Evolutionary conservation across 768 basidiomycete genomes (phyloP).

Genomic region (Lyophyllum atratum): DNA sequence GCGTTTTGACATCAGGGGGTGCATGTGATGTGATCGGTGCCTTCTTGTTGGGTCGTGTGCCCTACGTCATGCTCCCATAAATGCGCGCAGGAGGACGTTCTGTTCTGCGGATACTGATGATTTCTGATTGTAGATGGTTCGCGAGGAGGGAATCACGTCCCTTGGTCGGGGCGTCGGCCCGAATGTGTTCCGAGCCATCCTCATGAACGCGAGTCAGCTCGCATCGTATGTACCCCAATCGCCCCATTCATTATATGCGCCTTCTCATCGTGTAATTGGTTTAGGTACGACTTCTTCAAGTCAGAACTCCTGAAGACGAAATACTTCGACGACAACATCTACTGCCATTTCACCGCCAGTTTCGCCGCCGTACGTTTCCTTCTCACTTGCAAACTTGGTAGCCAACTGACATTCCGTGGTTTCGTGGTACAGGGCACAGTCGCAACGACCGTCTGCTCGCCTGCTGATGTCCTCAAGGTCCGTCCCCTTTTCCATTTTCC

Average conservation of each 20-base stretch:
- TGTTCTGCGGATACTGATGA: neutral
- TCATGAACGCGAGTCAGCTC: slow-evolving; percentile 93
- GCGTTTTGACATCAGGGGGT: slow-evolving; percentile 13
- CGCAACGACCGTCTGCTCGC: slow-evolving; percentile 87
- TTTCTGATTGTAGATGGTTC: slow-evolving; percentile 63
- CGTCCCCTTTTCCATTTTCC: slow-evolving; percentile 6
- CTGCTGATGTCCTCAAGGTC: slow-evolving; percentile 83
- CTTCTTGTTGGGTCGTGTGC: slow-evolving; percentile 18
- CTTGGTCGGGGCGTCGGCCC: slow-evolving; percentile 78
- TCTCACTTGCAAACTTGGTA: neutral
- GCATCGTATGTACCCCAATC: slow-evolving; percentile 63
- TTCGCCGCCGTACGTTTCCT: slow-evolving; percentile 70
- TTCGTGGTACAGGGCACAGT: slow-evolving; percentile 65
- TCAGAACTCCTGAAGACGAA: slow-evolving; percentile 69
- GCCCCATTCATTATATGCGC: neutral
- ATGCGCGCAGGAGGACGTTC: neutral
- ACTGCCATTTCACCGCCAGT: slow-evolving; percentile 82
- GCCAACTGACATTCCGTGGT: neutral
- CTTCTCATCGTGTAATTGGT: neutral
- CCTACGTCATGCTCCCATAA: neutral
- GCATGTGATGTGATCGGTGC: slow-evolving; percentile 16
- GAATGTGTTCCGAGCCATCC: slow-evolving; percentile 80
- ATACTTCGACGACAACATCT: slow-evolving; percentile 82
- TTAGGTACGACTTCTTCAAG: slow-evolving; percentile 91
- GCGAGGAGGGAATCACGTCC: slow-evolving; percentile 81